These are phyloP conservation scores for Stephania yunnanensis DNA, from an alignment of 164 flowering plant genomes.

Conservation along the genomic window DNA sequence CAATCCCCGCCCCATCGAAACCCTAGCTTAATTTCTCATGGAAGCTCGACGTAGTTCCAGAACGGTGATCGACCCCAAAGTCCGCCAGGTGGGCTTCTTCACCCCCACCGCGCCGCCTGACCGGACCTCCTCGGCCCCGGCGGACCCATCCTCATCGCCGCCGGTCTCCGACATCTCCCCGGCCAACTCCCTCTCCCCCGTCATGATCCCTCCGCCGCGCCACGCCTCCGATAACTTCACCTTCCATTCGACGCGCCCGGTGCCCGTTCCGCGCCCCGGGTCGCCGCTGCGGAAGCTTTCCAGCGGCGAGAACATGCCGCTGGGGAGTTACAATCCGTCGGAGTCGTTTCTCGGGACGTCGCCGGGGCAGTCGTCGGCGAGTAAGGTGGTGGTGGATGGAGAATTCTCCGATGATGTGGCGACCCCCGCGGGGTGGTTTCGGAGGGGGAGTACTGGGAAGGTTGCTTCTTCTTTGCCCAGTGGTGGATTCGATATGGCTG, in stretches of 20 bases:
- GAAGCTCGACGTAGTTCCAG: slow-evolving; percentile 47
- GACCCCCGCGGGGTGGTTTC: slow-evolving; percentile 26
- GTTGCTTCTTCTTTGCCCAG: slow-evolving; percentile 42
- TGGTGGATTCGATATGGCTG: slow-evolving; percentile 42
- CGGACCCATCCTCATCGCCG: slow-evolving; percentile 24
- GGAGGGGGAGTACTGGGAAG: slow-evolving; percentile 31
- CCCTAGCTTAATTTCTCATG: slow-evolving; percentile 27
- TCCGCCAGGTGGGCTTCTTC: slow-evolving; percentile 78
- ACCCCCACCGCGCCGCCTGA: slow-evolving; percentile 43
- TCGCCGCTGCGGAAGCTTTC: slow-evolving; percentile 29
- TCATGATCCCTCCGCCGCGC: slow-evolving; percentile 72
- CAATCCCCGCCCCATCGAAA: neutral
- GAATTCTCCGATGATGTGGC: slow-evolving; percentile 41
- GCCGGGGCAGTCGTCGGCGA: slow-evolving; percentile 28
- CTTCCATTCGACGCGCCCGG: slow-evolving; percentile 17
- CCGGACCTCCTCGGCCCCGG: slow-evolving; percentile 38
- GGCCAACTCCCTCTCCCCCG: slow-evolving; percentile 60
- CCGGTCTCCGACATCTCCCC: slow-evolving; percentile 38
- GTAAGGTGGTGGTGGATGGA: slow-evolving; percentile 21
- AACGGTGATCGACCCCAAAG: slow-evolving; percentile 60
- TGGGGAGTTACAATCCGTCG: slow-evolving; percentile 66
- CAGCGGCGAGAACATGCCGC: slow-evolving; percentile 22
- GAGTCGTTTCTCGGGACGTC: slow-evolving; percentile 41
- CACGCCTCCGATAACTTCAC: slow-evolving; percentile 41
- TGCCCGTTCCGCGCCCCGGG: slow-evolving; percentile 27